Evolutionary conservation across 1,139 yeast species (phyloP), one percentile per base, ranked within the genome.

Genomic region (Nakaseomyces bracarensis): DNA sequence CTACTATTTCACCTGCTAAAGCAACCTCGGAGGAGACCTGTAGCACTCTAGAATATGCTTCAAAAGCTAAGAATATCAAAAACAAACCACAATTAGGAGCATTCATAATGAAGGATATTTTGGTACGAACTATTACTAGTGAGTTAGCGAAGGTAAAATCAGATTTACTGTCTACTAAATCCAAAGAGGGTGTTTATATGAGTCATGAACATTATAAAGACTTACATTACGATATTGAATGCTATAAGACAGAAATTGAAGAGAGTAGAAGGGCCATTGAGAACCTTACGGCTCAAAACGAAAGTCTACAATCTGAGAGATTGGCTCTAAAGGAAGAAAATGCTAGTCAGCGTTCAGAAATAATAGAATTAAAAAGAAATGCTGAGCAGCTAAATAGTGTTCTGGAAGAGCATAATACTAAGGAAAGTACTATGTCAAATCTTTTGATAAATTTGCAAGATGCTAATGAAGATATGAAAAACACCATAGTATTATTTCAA

Each of bases 201-300:
- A 76, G 77, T 50, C 77, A 75, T 39, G 69, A 65, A 6, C 78
- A 78, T 52, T 78, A 78, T 52, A 70, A 71, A 40, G 71, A 69
- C 18, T 79, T 91, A 67, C 89, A 89, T 70, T 74, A 84, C 60
- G 98, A 91, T 64, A 89, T 96, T 54, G 99, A 93, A 72, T 73
- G 60, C 93, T 97, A 84, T 96, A 89, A 72, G 96, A 86, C 28
- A 49, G 66, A 85, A 86, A 72, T 82, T 93, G 49, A 98, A 91
- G 60, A 96, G 84, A 58, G 77, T 85, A 58, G 67, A 79, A 47
- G 80, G 74, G 51, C 80, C 79, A 65, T 79, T 84, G 70, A 91
- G 89, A 79, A 27, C 66, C 72, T 45, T 66, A 65, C 43, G 71
- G 69, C 42, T 57, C 69, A 16, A 73, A 71, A 46, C 26, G 19